Evolutionary conservation across 257 asterid species (phyloP).

Genomic region (Solanum tacnaense): DNA sequence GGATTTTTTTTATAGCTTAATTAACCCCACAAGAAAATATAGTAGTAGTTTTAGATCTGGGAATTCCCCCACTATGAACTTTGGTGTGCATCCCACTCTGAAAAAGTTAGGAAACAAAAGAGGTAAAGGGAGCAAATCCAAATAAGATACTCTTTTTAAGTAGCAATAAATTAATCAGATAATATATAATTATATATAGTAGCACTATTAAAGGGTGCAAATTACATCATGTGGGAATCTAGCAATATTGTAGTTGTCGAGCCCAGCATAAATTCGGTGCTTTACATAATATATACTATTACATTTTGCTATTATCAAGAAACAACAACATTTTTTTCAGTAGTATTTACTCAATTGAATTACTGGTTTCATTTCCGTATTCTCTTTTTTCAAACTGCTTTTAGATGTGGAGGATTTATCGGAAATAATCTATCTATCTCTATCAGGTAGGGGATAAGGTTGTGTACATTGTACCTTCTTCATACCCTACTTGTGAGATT

Average conservation of each 20-base stretch:
- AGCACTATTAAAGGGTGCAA: neutral
- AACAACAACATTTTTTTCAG: neutral
- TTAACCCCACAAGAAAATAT: neutral
- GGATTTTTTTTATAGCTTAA: neutral
- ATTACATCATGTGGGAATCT: neutral
- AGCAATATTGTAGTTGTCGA: neutral
- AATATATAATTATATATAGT: neutral
- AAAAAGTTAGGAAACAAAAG: conserved; percentile 7
- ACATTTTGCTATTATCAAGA: neutral
- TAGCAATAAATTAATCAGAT: neutral
- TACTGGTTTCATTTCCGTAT: neutral
- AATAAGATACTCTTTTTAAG: conserved; percentile 10
- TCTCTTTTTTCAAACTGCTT: neutral
- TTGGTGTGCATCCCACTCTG: conserved; percentile 4
- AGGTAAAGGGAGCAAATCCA: conserved; percentile 24
- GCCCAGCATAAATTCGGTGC: neutral
- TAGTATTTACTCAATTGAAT: neutral
- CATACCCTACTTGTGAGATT: accelerated
- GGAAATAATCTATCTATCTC: neutral
- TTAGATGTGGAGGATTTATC: neutral
- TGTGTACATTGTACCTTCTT: neutral
- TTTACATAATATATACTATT: neutral
- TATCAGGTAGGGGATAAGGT: neutral
- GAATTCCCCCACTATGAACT: neutral
- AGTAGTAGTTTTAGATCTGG: neutral